Base-by-base conservation (phyloP, 2,329 filamentous ascomycete species). In the Nigrospora oryzae region DNA sequence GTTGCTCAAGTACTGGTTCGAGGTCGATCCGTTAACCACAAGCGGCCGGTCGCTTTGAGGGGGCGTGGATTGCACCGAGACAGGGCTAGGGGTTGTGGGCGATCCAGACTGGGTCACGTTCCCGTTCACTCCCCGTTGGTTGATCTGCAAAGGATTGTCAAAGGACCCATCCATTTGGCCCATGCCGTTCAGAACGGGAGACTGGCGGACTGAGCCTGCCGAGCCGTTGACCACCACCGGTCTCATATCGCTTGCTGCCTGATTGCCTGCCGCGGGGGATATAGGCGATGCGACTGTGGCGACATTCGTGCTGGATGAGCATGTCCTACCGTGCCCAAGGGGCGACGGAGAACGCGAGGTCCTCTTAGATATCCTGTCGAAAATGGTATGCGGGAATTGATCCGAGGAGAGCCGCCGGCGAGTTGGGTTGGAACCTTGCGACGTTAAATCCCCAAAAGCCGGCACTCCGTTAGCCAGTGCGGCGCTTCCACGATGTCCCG, bases 301-400 rank as follows among this genome's bases (percentile, higher is more conserved):
- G 1, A 68, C 64, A 36, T 62, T 62, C 17, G 62, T 66, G 4
- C 64, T 68, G 0, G 63, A 53, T 0, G 72, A 70, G 31, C 67
- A 65, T 1, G 67, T 65, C 40, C 73, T 68, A 37, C 63, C 59
- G 46, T 77, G 74, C 4, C 74, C 71, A 2, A 76, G 59, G 0
- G 77, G 75, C 4, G 77, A 81, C 12, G 75, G 76, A 5, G 77
- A 80, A 13, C 75, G 67, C 2, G 75, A 79, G 2, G 69, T 69
- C 34, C 73, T 66, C 51, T 68, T 69, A 59, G 33, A 34, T 44
- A 77, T 76, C 35, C 74, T 66, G 44, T 79, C 74, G 7, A 79
- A 62, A 19, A 78, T 67, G 11, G 70, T 68, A 53, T 77, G 75
- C 0, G 75, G 72, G 4, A 73, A 59, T 49, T 77, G 72, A 38